Percentiles rank a stretch among this genome's conserved stretches.
Conservation (phyloP, 331 rosid genomes). For the Malus hybrid region DNA sequence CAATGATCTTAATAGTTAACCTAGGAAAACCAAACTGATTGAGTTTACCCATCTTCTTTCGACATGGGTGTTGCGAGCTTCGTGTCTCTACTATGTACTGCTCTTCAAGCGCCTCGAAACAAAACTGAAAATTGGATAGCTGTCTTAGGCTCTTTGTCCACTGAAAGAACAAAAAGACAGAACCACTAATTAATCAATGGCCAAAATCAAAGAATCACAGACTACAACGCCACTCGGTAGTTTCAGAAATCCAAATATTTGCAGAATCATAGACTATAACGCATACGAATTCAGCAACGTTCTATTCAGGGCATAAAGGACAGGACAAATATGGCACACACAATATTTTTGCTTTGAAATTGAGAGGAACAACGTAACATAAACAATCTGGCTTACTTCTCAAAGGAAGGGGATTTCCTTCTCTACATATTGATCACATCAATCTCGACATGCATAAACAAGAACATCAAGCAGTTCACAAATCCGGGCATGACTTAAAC, state of each 20-base stretch:
- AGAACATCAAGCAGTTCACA: not conserved
- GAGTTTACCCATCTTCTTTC: not conserved
- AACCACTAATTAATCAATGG: not conserved
- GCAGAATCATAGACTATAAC: not conserved
- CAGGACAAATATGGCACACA: not conserved
- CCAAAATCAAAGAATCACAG: not conserved
- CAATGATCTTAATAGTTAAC: no score
- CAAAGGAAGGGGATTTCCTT: not conserved
- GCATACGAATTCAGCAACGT: not conserved
- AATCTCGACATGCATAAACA: not conserved
- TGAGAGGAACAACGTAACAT: not conserved
- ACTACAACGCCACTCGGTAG: not conserved
- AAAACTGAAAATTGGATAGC: not conserved
- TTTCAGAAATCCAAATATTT: not conserved
- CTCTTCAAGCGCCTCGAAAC: not conserved
- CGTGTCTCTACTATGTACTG: not conserved
- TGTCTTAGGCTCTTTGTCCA: not conserved
- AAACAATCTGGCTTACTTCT: not conserved
- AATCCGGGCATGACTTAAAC: no score
- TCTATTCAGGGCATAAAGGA: not conserved
- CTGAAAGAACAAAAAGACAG: not conserved
- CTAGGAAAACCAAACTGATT: no score
- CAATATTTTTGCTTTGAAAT: not conserved
- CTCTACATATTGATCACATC: not conserved
- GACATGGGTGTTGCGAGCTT: not conserved